Base-by-base conservation (phyloP, 1,139 yeast genomes). In the Hemisphaericaspora xylofermentans region DNA sequence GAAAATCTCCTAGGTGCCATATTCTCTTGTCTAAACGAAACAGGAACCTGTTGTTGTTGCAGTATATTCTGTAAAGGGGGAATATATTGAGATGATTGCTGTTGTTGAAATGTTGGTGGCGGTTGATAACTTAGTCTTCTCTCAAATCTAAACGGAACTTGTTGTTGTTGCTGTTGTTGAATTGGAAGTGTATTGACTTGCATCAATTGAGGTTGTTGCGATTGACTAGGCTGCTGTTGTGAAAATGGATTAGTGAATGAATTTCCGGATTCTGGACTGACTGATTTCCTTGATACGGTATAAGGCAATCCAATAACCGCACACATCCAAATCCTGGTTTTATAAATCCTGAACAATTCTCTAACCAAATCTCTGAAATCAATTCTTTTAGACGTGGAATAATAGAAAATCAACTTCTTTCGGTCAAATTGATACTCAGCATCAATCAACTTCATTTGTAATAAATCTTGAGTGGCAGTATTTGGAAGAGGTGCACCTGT, bases 291-390 rank as follows among this genome's bases (percentile, higher is more conserved):
- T 17, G 44, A 36, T 13, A 48, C 30, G 33, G 41, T 43, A 47
- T 53, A 63, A 12, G 70, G 69, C 28, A 62, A 52, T 6, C 69
- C 70, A 44, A 53, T 58, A 18, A 89, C 88, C 3, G 97, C 95
- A 69, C 97, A 91, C 82, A 91, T 80, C 98, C 98, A 94, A 55
- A 93, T 93, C 55, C 98, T 77, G 1, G 98, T 93, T 66, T 93
- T 93, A 74, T 89, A 93, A 44, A 88, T 85, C 56, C 95, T 80
- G 71, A 93, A 93, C 48, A 93, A 69, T 56, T 93, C 98, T 50
- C 94, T 80, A 39, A 93, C 96, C 61, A 94, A 76, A 47, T 88
- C 96, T 54, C 98, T 75, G 61, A 93, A 93, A 63, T 93, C 98
- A 46, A 93, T 86, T 56, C 98, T 76, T 54, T 84, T 84, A 47